Evolutionary conservation across 2,329 filamentous ascomycete genomes (phyloP).

Genomic region (Pyricularia sp.): DNA sequence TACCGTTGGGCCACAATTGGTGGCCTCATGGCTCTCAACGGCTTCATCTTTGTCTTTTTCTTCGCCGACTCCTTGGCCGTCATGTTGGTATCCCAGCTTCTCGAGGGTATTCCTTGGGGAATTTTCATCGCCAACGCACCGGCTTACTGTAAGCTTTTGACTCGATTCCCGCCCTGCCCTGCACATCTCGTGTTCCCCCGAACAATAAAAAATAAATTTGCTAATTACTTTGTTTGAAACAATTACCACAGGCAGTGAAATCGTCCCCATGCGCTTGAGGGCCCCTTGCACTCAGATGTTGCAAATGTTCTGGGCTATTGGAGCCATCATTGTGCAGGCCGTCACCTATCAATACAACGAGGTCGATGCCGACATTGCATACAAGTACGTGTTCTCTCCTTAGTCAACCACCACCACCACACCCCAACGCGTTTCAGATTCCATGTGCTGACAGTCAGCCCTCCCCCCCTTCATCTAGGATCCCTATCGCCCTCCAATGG

Average conservation of each 20-base stretch:
- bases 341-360: conserved; percentile 26
- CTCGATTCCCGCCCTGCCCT: neutral
- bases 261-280: neutral
- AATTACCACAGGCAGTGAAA: neutral
- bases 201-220: neutral
- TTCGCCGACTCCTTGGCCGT: conserved; percentile 46
- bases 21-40: conserved; percentile 25
- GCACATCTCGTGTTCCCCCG: neutral
- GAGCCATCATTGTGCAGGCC: conserved; percentile 37
- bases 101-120: conserved; percentile 52
- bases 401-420: too few species aligned
- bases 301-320: conserved; percentile 50
- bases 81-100: conserved; percentile 50
- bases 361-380: conserved; percentile 30
- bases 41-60: conserved; percentile 51
- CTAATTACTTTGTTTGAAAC: too few species aligned
- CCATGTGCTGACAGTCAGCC: neutral
- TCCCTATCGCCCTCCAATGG: conserved; percentile 40
- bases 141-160: neutral
- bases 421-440: conserved; percentile 30
- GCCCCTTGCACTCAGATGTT: conserved; percentile 20
- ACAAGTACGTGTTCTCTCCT: conserved; percentile 27
- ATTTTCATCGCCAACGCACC: conserved; percentile 29
- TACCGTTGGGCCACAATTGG: conserved; percentile 32
- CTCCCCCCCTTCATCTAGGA: conserved; percentile 7